Base-by-base conservation (phyloP, 2,329 filamentous ascomycete species). In the Fusarium tjaetaba region DNA sequence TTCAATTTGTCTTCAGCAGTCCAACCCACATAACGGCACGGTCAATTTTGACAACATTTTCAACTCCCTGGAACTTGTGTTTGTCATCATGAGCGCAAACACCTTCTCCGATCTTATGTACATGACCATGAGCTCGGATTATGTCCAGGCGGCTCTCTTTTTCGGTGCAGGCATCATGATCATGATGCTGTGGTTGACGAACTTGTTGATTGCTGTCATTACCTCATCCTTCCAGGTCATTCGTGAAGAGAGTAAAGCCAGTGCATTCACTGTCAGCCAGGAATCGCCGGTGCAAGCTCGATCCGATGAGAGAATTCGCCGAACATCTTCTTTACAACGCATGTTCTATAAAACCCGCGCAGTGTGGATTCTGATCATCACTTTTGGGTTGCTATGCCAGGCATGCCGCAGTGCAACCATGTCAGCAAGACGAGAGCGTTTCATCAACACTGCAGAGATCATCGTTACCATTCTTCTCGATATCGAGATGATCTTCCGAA, bases 151-250 rank as follows among this genome's bases (percentile, higher is more conserved):
- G 8, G 94, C 95, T 3, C 85, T 98, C 6, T 99, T 91, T 78
- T 92, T 92, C 63, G 90, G 87, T 32, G 89, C 88, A 18, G 89
- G 88, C 30, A 96, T 97, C 80, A 91, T 99, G 78, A 94, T 99
- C 73, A 90, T 99, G 87, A 96, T 94, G 85, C 87, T 99, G 56
- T 99, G 96, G 96, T 89, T 99, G 78, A 95, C 97, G 72, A 98
- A 98, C 81, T 89, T 99, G 83, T 83, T 93, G 52, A 97, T 99
- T 79, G 96, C 96, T 7, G 96, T 99, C 78, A 99, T 99, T 80
- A 99, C 96, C 0, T 97, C 96, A 10, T 98, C 96, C 2, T 99
- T 99, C 79, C 96, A 99, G 81, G 94, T 99, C 74, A 99, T 99
- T 77, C 91, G 96, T 72, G 97, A 99, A 84, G 96, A 99, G 81